A percentile compares a stretch with the other conserved stretches of the same genome.
Conservation (phyloP, 1,284 basidiomycete species). For the Chalciporus sp. region DNA sequence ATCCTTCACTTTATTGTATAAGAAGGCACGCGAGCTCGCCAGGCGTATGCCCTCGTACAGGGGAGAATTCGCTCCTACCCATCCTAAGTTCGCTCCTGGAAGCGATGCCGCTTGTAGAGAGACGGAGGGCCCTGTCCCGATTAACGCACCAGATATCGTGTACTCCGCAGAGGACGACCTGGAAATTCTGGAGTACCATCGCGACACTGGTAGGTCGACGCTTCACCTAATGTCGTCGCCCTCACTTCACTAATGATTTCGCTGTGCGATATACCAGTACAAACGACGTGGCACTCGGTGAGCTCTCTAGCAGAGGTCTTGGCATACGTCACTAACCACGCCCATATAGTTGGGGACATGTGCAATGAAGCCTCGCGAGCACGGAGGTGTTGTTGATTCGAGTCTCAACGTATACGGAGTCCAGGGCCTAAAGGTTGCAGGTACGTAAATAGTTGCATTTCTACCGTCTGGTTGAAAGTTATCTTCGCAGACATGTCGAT, state of each 20-base stretch:
- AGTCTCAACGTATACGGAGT: conserved; percentile 16
- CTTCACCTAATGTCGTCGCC: too few relatives aligned
- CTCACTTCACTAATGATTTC: too few relatives aligned
- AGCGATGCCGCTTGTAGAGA: conserved; percentile 20
- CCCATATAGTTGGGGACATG: conserved; percentile 14
- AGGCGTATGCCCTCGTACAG: conserved; percentile 40
- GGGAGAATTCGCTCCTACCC: conserved; percentile 32
- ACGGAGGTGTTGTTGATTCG: conserved; percentile 17
- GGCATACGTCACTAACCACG: neutral
- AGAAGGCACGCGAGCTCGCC: conserved; percentile 36
- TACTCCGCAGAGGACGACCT: conserved; percentile 17
- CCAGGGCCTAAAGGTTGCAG: conserved; percentile 1
- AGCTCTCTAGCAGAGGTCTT: conserved; percentile 7
- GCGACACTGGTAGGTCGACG: conserved; percentile 31
- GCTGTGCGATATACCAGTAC: conserved; percentile 32
- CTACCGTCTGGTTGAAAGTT: neutral
- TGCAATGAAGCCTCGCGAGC: conserved; percentile 15
- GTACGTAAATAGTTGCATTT: neutral
- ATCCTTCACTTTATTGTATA: conserved; percentile 37
- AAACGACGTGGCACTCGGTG: conserved; percentile 58
- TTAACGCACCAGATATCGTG: conserved; percentile 12
- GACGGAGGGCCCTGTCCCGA: conserved; percentile 3
- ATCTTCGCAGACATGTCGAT: conserved; percentile 11
- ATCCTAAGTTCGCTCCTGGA: conserved; percentile 34
- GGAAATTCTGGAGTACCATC: conserved; percentile 45